Base-by-base conservation (phyloP, 805 yeast genomes). In the Torulaspora franciscae region DNA sequence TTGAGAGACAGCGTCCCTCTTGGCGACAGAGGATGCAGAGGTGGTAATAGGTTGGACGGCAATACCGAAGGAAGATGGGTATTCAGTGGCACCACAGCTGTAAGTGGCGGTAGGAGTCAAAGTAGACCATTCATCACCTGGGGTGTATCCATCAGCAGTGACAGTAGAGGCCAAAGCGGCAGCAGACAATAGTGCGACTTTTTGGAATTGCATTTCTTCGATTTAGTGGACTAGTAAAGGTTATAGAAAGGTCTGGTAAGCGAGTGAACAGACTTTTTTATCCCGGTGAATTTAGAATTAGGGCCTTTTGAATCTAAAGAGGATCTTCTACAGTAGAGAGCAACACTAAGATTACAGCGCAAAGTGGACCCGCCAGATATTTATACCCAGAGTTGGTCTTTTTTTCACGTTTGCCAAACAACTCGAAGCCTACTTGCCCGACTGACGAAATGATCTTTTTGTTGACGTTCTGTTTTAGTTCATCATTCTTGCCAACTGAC, bases 111-210 rank as follows among this genome's bases (percentile, higher is more conserved):
- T 45, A 56, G 93, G 89, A 32, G 89, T 83, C 64, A 83, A 73
- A 41, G 88, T 80, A 42, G 83, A 64, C 84, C 84, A 83, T 51
- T 81, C 76, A 43, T 77, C 79, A 47, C 79, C 67, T 46, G 85
- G 83, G 50, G 77, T 76, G 58, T 75, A 76, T 44, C 85, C 85
- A 32, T 81, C 82, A 46, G 61, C 57, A 15, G 73, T 51, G 24
- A 79, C 70, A 25, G 71, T 52, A 11, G 77, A 63, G 49, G 75
- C 72, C 34, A 76, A 64, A 50, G 77, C 65, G 39, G 73, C 60
- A 40, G 71, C 49, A 38, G 59, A 55, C 17, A 56, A 45, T 24
- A 52, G 35, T 19, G 55, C 50, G 29, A 49, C 48, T 33, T 52
- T 49, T 36, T 52, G 52, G 46, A 48, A 51, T 50, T 52, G 56